phyloP scores from a whole-genome alignment of 495 filamentous ascomycete species.

The Lasiosphaeriaceae sp. region DNA sequence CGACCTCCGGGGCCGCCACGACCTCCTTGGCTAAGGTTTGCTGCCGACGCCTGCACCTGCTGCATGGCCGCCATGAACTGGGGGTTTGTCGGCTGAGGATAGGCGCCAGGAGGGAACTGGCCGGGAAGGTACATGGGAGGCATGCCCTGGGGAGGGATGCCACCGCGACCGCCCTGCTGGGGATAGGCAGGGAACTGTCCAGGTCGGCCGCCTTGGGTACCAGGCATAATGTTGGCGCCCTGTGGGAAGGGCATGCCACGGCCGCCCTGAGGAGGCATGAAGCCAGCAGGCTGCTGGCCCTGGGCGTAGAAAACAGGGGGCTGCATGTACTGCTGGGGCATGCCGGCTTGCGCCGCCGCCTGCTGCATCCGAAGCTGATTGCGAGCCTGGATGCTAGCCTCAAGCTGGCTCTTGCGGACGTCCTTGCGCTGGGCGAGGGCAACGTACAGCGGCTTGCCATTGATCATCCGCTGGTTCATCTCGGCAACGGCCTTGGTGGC shows the following conservation, averaged over 20 bases:
- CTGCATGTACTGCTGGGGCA: conserved; percentile 82
- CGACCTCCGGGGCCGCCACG: conserved; percentile 69
- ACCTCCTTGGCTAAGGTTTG: conserved; percentile 59
- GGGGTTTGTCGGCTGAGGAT: conserved; percentile 47
- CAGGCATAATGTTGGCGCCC: conserved; percentile 74
- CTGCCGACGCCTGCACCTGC: conserved; percentile 58
- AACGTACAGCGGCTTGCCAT: conserved; percentile 95
- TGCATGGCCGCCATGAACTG: conserved; percentile 62
- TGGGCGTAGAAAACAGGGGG: conserved; percentile 83
- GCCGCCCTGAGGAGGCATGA: conserved; percentile 67
- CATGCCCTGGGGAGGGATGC: conserved; percentile 68
- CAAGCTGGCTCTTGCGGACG: conserved; percentile 95
- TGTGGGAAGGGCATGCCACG: conserved; percentile 88
- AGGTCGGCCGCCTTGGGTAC: conserved; percentile 75
- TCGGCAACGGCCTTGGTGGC: conserved; percentile 98
- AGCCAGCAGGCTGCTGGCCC: conserved; percentile 69
- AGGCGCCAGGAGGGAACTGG: conserved; percentile 66
- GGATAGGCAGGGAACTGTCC: conserved; percentile 80
- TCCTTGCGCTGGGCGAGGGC: conserved; percentile 99
- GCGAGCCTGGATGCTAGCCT: conserved; percentile 98
- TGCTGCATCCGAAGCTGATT: conserved; percentile 99
- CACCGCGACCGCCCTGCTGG: conserved; percentile 81
- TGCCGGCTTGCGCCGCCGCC: conserved; percentile 85
- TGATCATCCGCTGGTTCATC: conserved; percentile 99
- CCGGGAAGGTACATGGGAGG: conserved; percentile 73